Percentiles rank a stretch among this genome's conserved stretches.
Conservation (phyloP, 495 filamentous ascomycete genomes). For the Penicillium nucicola region DNA sequence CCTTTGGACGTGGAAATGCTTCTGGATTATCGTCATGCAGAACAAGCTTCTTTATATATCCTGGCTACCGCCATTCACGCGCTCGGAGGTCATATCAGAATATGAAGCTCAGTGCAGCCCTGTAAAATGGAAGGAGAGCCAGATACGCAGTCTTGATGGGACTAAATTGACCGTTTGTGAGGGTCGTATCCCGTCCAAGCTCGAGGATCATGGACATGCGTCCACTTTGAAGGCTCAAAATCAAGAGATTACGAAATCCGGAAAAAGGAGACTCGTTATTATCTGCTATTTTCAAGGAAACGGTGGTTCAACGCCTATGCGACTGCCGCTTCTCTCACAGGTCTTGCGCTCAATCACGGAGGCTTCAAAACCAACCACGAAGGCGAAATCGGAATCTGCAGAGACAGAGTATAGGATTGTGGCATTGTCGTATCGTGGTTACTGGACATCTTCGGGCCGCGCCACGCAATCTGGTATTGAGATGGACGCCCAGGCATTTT, state of each 20-base stretch:
- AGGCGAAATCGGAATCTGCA: background rate
- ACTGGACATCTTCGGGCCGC: conserved; percentile 72
- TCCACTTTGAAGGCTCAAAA: background rate
- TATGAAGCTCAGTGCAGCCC: conserved; percentile 56
- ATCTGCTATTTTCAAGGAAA: conserved; percentile 43
- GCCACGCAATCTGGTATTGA: conserved; percentile 65
- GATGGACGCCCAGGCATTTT: conserved; percentile 58
- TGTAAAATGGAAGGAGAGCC: conserved; percentile 61
- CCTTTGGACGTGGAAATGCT: conserved; percentile 76
- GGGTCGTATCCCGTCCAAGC: conserved; percentile 24
- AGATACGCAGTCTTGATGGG: conserved; percentile 54
- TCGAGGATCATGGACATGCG: background rate
- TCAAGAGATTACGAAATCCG: background rate
- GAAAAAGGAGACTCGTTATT: conserved; percentile 24
- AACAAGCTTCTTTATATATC: conserved; percentile 86
- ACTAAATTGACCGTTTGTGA: conserved; percentile 57
- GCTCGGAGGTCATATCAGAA: conserved; percentile 53
- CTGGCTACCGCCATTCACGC: conserved; percentile 58
- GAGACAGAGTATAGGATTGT: conserved; percentile 50
- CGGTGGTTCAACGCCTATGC: conserved; percentile 54
- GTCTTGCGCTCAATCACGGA: conserved; percentile 21
- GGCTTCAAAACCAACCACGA: background rate
- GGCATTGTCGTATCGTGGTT: conserved; percentile 72
- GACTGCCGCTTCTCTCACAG: conserved; percentile 65
- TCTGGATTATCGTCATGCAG: conserved; percentile 77